A percentile compares a stretch with the other conserved stretches of the same genome.
Conservation (phyloP, 2,329 filamentous ascomycete genomes). For the Ophiocordyceps polyrhachis-furcata region DNA sequence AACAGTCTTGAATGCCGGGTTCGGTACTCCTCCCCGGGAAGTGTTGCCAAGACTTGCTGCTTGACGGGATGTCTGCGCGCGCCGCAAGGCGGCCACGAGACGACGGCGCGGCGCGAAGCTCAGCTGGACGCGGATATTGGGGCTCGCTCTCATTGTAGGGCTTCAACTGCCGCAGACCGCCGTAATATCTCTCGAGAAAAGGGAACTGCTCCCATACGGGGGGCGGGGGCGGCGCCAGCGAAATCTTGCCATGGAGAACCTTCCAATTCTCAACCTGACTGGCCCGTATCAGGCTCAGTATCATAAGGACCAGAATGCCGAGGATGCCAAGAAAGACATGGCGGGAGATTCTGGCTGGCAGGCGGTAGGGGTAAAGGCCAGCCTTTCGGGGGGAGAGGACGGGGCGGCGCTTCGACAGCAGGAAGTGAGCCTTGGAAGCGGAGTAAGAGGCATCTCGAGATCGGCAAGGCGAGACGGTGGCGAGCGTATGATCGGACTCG, state of each 20-base stretch:
- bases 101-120: conserved; percentile 3
- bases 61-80: conserved; percentile 9
- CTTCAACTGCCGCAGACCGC: conserved; percentile 59
- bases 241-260: conserved; percentile 31
- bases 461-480: conserved; percentile 26
- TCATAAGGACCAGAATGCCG: conserved; percentile 53
- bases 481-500: conserved; percentile 22
- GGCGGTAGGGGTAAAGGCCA: conserved; percentile 30
- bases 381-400: conserved; percentile 6
- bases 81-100: background rate
- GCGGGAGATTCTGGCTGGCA: conserved; percentile 56
- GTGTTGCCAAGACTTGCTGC: conserved; percentile 17
- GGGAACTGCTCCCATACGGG: conserved; percentile 69
- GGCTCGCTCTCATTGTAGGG: conserved; percentile 47
- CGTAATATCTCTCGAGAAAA: conserved; percentile 78
- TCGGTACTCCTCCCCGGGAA: conserved; percentile 22
- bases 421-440: conserved; percentile 18
- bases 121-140: conserved; percentile 49
- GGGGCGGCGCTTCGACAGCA: conserved; percentile 20
- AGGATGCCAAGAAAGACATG: conserved; percentile 61
- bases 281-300: conserved; percentile 54
- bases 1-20: conserved; percentile 50
- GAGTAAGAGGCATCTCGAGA: conserved; percentile 35
- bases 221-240: conserved; percentile 35
- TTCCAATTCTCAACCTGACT: conserved; percentile 51